Conservation (phyloP, 2,329 filamentous ascomycete genomes). For the Apiospora kogelbergensis region DNA sequence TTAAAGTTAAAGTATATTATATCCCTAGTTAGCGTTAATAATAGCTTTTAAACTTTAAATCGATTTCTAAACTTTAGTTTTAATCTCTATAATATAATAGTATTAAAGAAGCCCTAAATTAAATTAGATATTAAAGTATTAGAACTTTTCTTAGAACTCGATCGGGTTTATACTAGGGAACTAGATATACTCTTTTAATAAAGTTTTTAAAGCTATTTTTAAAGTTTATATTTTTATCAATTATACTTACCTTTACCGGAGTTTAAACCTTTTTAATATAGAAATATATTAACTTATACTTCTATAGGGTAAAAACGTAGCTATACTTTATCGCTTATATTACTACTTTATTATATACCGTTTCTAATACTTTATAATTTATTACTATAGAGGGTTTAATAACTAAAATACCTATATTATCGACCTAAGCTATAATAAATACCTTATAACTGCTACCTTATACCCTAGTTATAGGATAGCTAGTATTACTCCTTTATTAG, state of each 20-base stretch:
- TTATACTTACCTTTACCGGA: not conserved
- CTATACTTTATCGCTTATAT: conserved; percentile 3
- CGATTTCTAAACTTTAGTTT: not conserved
- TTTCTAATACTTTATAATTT: not conserved
- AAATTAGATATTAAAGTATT: not conserved
- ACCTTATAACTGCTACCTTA: not conserved
- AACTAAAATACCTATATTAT: not conserved
- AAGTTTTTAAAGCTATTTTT: not conserved
- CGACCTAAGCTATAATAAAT: not conserved
- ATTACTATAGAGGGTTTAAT: not conserved
- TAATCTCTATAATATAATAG: not conserved
- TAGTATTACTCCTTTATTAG: not conserved
- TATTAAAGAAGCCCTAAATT: not conserved
- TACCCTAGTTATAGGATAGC: not conserved
- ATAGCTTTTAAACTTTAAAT: not conserved
- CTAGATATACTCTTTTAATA: not conserved
- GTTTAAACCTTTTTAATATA: not conserved
- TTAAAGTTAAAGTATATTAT: not conserved
- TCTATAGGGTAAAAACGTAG: not conserved
- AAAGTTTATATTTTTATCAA: not conserved
- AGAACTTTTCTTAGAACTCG: not conserved
- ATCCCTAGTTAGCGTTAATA: not conserved
- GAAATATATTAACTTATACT: not conserved
- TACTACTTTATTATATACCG: not conserved
- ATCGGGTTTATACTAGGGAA: not conserved